Base-by-base conservation (phyloP, 1,284 basidiomycete genomes). In the Chalciporus sp. region DNA sequence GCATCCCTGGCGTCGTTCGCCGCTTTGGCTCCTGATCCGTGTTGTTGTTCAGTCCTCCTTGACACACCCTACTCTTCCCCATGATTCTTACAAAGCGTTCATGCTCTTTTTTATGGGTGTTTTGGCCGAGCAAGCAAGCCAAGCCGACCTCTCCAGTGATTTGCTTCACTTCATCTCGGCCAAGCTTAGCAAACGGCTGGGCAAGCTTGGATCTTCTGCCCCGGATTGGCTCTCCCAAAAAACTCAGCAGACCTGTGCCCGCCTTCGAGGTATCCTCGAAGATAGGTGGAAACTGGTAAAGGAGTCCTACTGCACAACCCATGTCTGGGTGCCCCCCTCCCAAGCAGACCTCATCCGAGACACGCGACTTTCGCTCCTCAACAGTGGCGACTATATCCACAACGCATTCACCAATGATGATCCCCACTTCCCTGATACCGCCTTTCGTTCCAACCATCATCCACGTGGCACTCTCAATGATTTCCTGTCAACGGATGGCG, bases 21-120 rank as follows among this genome's bases (percentile, higher is more conserved):
- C 74, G 1, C 53, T 76, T 0, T 76, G 74, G 73, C 69, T 76
- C 11, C 53, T 74, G 7, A 52, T 74, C 11, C 62, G 72, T 23
- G 69, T 75, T 7, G 59, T 60, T 0, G 53, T 82, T 5, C 81
- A 83, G 53, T 75, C 74, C 0, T 67, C 75, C 0, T 62, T 80
- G 14, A 48, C 54, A 16, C 29, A 45, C 9, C 31, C 51, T n/a
- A 43, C 41, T 27, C 58, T 51, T n/a, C 60, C 57, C 6, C 48
- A 46, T 16, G 49, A 50, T n/a, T 59, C 60, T 1, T 83, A 82
- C 67, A 83, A 83, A 54, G 17, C 47, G 0, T 83, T 83, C 60
- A 74, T 81, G 61, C 50, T 73, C 1, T 78, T 71, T 48, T 61
- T 77, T 28, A 66, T 78, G 57, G 62, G 72, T 3, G 42, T 57